Evolutionary conservation across 148 eudicot genomes (phyloP).

Genomic region (Arctostaphylos glauca): DNA sequence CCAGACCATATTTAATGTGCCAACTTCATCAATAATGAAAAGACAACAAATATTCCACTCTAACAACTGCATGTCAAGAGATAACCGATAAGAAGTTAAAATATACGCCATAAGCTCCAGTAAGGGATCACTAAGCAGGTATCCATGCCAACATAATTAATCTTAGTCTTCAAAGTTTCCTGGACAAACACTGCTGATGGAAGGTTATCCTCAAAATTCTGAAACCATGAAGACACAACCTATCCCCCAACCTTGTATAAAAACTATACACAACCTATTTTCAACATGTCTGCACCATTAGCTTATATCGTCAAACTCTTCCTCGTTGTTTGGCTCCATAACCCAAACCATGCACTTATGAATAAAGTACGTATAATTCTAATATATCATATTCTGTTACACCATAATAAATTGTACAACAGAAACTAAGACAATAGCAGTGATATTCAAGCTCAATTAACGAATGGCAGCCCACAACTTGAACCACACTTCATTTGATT

Average conservation of each 20-base stretch:
- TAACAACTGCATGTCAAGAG: neutral
- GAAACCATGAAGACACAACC: neutral
- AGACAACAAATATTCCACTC: neutral
- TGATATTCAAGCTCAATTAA: neutral
- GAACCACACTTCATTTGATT: neutral
- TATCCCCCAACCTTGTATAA: neutral
- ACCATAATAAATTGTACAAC: neutral
- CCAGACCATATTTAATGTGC: conserved; percentile 15
- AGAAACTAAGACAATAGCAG: neutral
- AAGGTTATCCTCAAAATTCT: neutral
- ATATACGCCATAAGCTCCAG: neutral
- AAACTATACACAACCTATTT: neutral
- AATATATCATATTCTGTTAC: neutral
- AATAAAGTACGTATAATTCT: neutral
- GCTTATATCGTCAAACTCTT: neutral
- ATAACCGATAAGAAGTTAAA: neutral
- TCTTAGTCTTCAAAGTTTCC: neutral
- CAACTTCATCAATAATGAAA: neutral
- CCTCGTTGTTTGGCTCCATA: conserved; percentile 1
- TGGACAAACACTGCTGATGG: neutral
- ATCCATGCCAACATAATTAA: neutral
- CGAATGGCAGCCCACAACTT: neutral
- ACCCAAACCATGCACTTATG: neutral
- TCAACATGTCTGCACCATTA: neutral
- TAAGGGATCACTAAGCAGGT: conserved; percentile 1